Percentiles rank a stretch among this genome's conserved stretches.
phyloP scores from a whole-genome alignment of 2,329 filamentous ascomycete genomes.

The Diaporthe australafricana region DNA sequence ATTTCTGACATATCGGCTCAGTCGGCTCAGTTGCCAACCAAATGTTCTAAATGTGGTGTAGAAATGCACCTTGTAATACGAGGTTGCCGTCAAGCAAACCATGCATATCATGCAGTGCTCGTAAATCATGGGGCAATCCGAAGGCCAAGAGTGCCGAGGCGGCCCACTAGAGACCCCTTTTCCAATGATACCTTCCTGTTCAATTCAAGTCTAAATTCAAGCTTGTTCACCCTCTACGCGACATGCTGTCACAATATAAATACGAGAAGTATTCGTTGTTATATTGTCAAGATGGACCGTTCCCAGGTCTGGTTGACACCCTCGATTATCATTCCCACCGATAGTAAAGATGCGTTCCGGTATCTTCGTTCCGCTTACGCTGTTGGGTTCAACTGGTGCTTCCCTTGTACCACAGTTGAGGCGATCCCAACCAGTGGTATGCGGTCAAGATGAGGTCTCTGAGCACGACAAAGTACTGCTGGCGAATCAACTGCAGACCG shows the following conservation, averaged over 20 bases:
- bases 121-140: neutral
- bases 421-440: neutral
- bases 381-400: conserved; percentile 1
- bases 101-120: conserved; percentile 1
- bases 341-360: conserved; percentile 8
- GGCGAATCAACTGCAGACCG: neutral
- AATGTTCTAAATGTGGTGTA: neutral
- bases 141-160: conserved; percentile 14
- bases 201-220: conserved; percentile 5
- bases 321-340: neutral
- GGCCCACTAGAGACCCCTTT: neutral
- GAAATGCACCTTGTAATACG: neutral
- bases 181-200: conserved; percentile 11
- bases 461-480: neutral
- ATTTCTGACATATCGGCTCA: neutral
- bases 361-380: neutral
- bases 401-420: neutral
- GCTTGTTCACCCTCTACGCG: neutral
- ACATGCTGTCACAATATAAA: neutral
- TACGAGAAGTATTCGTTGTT: neutral
- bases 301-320: neutral
- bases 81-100: neutral
- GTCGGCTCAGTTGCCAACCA: neutral
- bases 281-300: neutral
- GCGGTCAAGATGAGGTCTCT: neutral